Evolutionary conservation across 2,329 filamentous ascomycete genomes (phyloP).

Genomic region (Talaromyces albobiverticillius): DNA sequence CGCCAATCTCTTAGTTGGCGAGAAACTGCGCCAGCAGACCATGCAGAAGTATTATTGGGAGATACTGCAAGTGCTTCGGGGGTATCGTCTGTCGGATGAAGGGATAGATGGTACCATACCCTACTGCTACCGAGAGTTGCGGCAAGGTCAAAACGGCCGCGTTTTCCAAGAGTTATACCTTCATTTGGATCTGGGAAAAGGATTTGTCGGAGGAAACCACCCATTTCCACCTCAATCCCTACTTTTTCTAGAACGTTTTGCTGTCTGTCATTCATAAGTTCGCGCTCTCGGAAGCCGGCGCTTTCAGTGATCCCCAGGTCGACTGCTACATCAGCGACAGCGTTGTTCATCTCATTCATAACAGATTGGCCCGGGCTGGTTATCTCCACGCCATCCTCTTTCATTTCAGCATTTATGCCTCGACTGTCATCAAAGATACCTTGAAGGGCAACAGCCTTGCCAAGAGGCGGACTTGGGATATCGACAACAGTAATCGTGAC

Average conservation of each 20-base stretch:
- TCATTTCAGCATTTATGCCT: slow-evolving; percentile 97
- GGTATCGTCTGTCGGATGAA: slow-evolving; percentile 87
- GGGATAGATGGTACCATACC: slow-evolving; percentile 88
- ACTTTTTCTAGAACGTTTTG: slow-evolving; percentile 84
- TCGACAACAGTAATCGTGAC: slow-evolving; percentile 88
- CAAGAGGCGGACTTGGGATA: slow-evolving; percentile 73
- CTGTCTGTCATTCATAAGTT: slow-evolving; percentile 75
- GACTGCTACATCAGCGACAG: slow-evolving; percentile 70
- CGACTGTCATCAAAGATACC: slow-evolving; percentile 89
- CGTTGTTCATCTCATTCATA: slow-evolving; percentile 79
- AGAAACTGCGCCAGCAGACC: slow-evolving; percentile 91
- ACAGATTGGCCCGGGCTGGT: slow-evolving; percentile 74
- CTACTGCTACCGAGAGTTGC: slow-evolving; percentile 76
- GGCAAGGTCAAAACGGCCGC: slow-evolving; percentile 75
- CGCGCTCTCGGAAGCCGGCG: slow-evolving; percentile 66
- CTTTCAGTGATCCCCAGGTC: slow-evolving; percentile 75
- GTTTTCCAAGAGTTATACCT: slow-evolving; percentile 76
- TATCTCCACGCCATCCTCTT: slow-evolving; percentile 84
- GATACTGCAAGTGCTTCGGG: slow-evolving; percentile 72
- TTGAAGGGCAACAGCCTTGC: slow-evolving; percentile 83
- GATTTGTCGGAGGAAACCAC: slow-evolving; percentile 76
- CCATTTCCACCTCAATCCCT: slow-evolving; percentile 74
- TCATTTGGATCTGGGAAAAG: slow-evolving; percentile 74
- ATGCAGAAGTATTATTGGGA: slow-evolving; percentile 71
- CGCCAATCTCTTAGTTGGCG: slow-evolving; percentile 91